These are phyloP conservation scores for Wickerhamiella siamensis DNA, from an alignment of 805 yeast genomes.

Conservation along the genomic window DNA sequence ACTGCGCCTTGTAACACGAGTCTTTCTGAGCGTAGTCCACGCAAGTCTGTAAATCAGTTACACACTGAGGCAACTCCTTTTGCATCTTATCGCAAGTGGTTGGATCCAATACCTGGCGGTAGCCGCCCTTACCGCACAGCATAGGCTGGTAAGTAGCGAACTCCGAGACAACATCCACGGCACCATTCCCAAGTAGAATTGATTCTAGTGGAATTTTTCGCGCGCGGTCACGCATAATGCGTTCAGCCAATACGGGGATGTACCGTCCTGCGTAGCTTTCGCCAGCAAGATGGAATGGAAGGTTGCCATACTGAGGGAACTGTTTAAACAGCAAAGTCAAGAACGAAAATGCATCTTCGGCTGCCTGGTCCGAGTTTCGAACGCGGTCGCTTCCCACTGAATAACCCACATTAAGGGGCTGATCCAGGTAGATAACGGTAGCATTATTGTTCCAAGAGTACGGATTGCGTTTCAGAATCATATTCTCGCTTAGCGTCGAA, in stretches of 20 bases:
- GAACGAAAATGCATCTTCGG: conserved; percentile 74
- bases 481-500: conserved; percentile 47
- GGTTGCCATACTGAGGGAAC: conserved; percentile 53
- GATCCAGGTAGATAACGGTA: conserved; percentile 79
- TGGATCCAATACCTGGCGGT: conserved; percentile 23
- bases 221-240: conserved; percentile 33
- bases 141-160: conserved; percentile 72
- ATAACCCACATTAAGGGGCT: conserved; percentile 87
- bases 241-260: conserved; percentile 65
- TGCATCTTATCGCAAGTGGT: conserved; percentile 11
- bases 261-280: conserved; percentile 93
- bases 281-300: conserved; percentile 74
- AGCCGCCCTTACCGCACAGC: conserved; percentile 87
- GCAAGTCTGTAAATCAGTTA: conserved; percentile 8
- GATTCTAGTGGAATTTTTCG: conserved; percentile 55
- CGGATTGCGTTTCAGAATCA: conserved; percentile 60
- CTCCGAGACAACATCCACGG: conserved; percentile 73
- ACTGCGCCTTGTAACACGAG: conserved; percentile 9
- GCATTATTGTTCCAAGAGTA: conserved; percentile 88
- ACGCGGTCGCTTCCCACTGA: conserved; percentile 48
- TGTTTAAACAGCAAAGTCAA: conserved; percentile 68
- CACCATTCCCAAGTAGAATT: conserved; percentile 82
- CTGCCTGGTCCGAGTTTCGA: conserved; percentile 68
- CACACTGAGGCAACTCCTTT: conserved; percentile 7
- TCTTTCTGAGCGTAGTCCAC: conserved; percentile 4